These are phyloP conservation scores for Tulasnella sp. DNA, from an alignment of 768 basidiomycete genomes.

Conservation along the genomic window DNA sequence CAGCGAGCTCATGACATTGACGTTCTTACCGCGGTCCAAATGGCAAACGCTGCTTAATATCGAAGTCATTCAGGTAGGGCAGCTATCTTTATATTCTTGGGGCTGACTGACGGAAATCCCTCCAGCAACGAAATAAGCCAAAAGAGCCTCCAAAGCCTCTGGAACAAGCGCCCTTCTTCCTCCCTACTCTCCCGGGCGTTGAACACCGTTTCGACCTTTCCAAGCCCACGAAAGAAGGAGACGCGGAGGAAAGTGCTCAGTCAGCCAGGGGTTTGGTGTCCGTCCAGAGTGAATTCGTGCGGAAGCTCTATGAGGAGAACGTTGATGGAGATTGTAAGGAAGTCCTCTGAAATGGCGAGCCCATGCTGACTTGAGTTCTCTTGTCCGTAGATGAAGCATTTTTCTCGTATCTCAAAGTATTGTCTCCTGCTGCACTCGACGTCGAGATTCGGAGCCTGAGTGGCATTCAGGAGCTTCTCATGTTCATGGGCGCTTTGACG, in stretches of 20 bases:
- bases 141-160: constrained; percentile 92
- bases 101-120: not conserved
- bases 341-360: not conserved
- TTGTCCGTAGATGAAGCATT: constrained; percentile 60
- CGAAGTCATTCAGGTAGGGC: constrained; percentile 78
- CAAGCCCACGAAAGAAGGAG: constrained; percentile 31
- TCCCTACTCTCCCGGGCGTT: constrained; percentile 84
- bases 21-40: constrained; percentile 79
- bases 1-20: constrained; percentile 87
- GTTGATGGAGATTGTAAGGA: constrained; percentile 60
- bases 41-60: constrained; percentile 98
- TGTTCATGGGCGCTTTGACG: constrained; percentile 68
- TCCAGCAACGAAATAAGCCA: constrained; percentile 89
- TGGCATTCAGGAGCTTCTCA: constrained; percentile 37
- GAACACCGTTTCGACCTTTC: constrained; percentile 69
- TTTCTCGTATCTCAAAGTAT: constrained; percentile 73
- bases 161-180: constrained; percentile 94
- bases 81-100: not conserved
- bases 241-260: constrained; percentile 34
- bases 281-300: constrained; percentile 61
- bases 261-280: constrained; percentile 25
- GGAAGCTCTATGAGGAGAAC: constrained; percentile 51
- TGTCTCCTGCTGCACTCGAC: constrained; percentile 88
- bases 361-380: not conserved
- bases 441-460: constrained; percentile 74